These are phyloP conservation scores for Tolypocladium inflatum DNA, from an alignment of 2,329 filamentous ascomycete genomes.

Conservation along the genomic window DNA sequence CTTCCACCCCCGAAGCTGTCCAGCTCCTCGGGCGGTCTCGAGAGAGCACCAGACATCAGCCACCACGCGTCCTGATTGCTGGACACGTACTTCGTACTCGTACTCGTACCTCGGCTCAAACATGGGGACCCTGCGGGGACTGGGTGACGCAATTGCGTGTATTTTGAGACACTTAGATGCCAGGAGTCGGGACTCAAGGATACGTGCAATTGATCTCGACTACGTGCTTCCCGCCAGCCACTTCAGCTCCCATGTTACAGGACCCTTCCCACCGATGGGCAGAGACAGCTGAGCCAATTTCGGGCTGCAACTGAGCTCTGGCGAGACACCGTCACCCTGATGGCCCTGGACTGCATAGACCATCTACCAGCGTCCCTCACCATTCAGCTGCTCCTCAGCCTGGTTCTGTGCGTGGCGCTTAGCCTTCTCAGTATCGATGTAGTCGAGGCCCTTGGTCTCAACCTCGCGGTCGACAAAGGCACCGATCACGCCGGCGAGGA, in stretches of 20 bases:
- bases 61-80: background rate
- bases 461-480: slow-evolving; percentile 21
- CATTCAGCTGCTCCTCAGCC: slow-evolving; percentile 12
- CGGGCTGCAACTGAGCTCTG: background rate
- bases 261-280: background rate
- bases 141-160: background rate
- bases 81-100: too few relatives aligned
- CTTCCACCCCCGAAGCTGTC: background rate
- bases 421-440: slow-evolving; percentile 15
- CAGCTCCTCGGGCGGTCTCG: background rate
- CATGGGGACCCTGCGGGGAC: background rate
- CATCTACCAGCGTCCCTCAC: slow-evolving; percentile 6
- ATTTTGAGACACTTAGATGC: background rate
- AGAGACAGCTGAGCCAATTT: background rate
- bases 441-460: slow-evolving; percentile 19
- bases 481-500: slow-evolving; percentile 16
- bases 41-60: background rate
- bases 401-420: slow-evolving; percentile 17
- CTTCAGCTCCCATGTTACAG: background rate
- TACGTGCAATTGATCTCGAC: background rate
- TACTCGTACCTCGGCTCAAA: background rate
- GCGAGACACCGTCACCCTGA: background rate
- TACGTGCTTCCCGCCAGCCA: background rate
- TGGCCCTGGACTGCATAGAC: background rate
- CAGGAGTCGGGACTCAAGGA: too few relatives aligned